Percentiles rank a stretch among this genome's conserved stretches.
Evolutionary conservation across 768 basidiomycete genomes (phyloP).

Genomic region (Tylopilus rubrobrunneus): DNA sequence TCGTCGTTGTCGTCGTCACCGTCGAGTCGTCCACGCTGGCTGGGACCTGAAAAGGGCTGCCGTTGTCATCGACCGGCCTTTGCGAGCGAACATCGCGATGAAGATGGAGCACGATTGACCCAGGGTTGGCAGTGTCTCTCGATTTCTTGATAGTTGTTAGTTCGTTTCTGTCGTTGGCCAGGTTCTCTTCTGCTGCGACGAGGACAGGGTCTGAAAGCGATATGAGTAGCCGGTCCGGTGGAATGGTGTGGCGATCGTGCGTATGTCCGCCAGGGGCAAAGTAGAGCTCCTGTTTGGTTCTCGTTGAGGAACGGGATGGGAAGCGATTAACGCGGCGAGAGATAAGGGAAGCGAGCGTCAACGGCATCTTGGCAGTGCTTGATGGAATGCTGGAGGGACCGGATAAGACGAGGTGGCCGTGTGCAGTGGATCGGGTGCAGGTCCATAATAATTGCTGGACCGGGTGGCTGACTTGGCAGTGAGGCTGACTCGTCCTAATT

Average conservation of each 20-base stretch:
- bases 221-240: constrained; percentile 14
- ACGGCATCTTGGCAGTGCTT: constrained; percentile 12
- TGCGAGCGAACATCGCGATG: background rate
- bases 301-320: background rate
- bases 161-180: background rate
- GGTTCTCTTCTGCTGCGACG: constrained; percentile 14
- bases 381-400: constrained; percentile 1
- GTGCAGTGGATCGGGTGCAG: background rate
- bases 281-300: constrained; percentile 2
- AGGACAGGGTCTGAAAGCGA: constrained; percentile 25
- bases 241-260: constrained; percentile 9
- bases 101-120: background rate
- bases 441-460: too few relatives aligned
- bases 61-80: background rate
- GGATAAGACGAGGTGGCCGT: background rate
- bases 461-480: constrained; percentile 3
- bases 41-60: background rate
- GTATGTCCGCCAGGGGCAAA: constrained; percentile 13
- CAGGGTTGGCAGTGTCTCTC: background rate
- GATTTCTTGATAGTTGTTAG: background rate
- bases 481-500: constrained; percentile 11
- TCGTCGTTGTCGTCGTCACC: background rate
- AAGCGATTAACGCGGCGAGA: background rate
- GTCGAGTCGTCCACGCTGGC: background rate
- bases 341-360: constrained; percentile 1